Conservation (phyloP, 163 green algal species). For the Chloroidium sp. region DNA sequence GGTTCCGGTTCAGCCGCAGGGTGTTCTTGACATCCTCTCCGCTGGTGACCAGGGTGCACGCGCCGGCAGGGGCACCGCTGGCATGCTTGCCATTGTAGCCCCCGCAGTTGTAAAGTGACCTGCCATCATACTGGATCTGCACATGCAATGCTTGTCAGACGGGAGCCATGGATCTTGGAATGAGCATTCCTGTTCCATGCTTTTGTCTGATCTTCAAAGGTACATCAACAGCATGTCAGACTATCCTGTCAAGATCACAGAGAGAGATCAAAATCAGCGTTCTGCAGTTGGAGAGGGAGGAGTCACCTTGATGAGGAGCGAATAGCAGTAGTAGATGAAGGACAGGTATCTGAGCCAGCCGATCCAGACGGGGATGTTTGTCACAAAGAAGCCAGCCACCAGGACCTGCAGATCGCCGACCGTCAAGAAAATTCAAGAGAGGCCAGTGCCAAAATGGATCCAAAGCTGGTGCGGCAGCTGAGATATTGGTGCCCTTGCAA, state of each 20-base stretch:
- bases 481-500: no score
- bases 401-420: neutral
- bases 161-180: no score
- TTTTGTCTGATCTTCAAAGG: no score
- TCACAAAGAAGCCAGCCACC: conserved; percentile 51
- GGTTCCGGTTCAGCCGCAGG: conserved; percentile 14
- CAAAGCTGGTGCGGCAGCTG: no score
- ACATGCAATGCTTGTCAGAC: neutral
- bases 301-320: conserved; percentile 10
- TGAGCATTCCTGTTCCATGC: no score
- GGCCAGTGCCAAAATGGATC: neutral
- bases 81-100: no score
- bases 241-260: conserved; percentile 2
- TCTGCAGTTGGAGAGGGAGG: conserved; percentile 56
- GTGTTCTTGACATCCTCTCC: conserved; percentile 6
- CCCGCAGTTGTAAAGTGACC: conserved; percentile 25
- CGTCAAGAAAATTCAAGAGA: neutral
- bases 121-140: conserved; percentile 20
- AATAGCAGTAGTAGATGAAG: conserved; percentile 65
- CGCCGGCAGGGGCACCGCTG: no score
- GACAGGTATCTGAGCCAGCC: conserved; percentile 60
- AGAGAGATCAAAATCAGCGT: conserved; percentile 60
- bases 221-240: neutral
- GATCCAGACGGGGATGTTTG: conserved; percentile 58
- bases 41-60: no score